Conservation (phyloP, 202 grass and related monocot species). For the Digitaria exilis region DNA sequence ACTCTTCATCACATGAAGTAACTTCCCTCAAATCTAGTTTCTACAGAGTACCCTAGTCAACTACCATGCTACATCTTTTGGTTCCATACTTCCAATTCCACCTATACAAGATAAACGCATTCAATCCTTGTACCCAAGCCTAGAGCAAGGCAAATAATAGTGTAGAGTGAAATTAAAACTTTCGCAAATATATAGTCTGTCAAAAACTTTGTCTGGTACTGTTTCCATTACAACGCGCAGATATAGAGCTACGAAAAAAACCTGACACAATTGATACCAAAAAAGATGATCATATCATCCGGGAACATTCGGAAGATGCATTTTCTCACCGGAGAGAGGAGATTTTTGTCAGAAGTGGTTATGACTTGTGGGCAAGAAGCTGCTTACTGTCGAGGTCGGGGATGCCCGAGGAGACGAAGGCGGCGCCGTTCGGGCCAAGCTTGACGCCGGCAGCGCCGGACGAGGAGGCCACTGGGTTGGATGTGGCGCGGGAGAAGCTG, state of each 20-base stretch:
- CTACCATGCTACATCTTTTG: not conserved
- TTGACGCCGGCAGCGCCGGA: conserved; percentile 55
- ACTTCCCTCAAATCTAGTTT: not conserved
- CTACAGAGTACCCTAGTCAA: not conserved
- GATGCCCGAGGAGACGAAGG: conserved; percentile 90
- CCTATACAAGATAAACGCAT: not conserved
- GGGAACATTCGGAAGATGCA: not conserved
- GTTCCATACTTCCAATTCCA: not conserved
- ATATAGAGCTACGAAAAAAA: not conserved
- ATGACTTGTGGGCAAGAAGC: not conserved
- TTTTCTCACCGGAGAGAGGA: not conserved
- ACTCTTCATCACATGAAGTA: not conserved
- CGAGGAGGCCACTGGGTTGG: conserved; percentile 14
- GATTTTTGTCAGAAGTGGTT: not conserved
- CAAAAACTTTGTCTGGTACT: not conserved
- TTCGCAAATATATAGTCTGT: not conserved
- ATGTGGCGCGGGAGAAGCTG: conserved; percentile 74
- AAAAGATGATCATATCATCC: not conserved
- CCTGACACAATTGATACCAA: not conserved
- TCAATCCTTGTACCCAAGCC: not conserved
- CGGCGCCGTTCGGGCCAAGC: conserved; percentile 59
- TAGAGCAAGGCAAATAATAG: not conserved
- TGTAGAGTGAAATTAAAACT: not conserved
- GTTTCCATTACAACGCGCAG: not conserved
- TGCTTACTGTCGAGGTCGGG: conserved; percentile 81